phyloP scores from a whole-genome alignment of 1,284 basidiomycete species.

The Blastosporella zonata region DNA sequence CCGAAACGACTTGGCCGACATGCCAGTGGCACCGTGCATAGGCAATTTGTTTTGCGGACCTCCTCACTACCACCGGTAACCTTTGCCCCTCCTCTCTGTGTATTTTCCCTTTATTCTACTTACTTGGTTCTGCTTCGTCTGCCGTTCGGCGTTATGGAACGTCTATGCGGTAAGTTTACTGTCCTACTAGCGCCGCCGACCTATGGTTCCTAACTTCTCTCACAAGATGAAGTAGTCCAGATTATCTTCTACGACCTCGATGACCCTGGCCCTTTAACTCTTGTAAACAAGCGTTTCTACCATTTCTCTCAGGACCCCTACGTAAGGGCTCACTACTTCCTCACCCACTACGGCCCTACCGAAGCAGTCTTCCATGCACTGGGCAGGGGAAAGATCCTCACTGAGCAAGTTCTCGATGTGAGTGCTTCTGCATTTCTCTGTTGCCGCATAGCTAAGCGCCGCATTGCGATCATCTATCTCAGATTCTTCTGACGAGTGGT shows the following conservation, averaged over 20 bases:
- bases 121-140: background rate
- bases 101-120: background rate
- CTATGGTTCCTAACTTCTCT: slow-evolving; percentile 22
- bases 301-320: slow-evolving; percentile 69
- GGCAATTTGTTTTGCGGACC: slow-evolving; percentile 14
- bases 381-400: slow-evolving; percentile 62
- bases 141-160: slow-evolving; percentile 43
- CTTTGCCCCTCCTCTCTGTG: slow-evolving; percentile 2
- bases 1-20: slow-evolving; percentile 30
- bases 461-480: background rate
- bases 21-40: slow-evolving; percentile 16
- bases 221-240: slow-evolving; percentile 66
- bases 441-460: background rate
- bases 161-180: slow-evolving; percentile 54
- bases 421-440: slow-evolving; percentile 26
- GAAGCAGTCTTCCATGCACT: slow-evolving; percentile 72
- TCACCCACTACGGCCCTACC: slow-evolving; percentile 62
- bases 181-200: slow-evolving; percentile 15
- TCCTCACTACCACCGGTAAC: slow-evolving; percentile 12
- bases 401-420: slow-evolving; percentile 66
- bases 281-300: slow-evolving; percentile 55
- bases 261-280: slow-evolving; percentile 57
- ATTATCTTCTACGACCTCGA: slow-evolving; percentile 68
- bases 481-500: slow-evolving; percentile 71
- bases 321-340: slow-evolving; percentile 71